These are phyloP conservation scores for Hibiscus mutabilis DNA, from an alignment of 345 rosid species.

Conservation along the genomic window DNA sequence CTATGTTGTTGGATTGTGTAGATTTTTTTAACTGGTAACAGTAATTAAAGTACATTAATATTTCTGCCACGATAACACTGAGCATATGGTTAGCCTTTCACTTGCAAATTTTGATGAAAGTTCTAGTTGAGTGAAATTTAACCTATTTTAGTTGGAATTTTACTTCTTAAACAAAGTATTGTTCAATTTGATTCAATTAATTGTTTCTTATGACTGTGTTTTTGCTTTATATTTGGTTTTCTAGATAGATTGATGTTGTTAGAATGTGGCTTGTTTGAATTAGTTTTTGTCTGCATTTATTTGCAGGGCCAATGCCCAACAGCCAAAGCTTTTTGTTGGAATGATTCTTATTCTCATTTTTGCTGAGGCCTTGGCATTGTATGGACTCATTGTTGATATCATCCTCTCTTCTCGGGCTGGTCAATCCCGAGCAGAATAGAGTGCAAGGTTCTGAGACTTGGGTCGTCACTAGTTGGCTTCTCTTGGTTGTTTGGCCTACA, in stretches of 20 bases:
- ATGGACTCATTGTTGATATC: conserved; percentile 50
- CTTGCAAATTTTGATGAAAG: neutral
- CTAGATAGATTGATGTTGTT: neutral
- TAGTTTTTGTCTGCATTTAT: neutral
- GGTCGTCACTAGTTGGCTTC: neutral
- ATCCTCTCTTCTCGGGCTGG: conserved; percentile 38
- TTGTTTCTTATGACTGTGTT: neutral
- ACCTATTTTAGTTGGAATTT: neutral
- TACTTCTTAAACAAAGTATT: neutral
- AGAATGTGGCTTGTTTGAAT: conserved; percentile 3
- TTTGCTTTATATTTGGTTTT: neutral
- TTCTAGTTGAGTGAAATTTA: neutral
- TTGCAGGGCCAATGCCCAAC: conserved; percentile 47
- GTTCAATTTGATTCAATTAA: neutral
- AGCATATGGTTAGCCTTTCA: neutral
- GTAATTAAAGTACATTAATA: neutral
- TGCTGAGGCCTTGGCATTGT: conserved; percentile 50
- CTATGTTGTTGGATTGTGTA: neutral
- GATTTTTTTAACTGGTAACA: neutral
- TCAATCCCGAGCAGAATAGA: conserved; percentile 17
- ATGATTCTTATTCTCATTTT: conserved; percentile 55
- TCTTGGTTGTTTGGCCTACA: neutral
- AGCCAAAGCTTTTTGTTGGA: conserved; percentile 51
- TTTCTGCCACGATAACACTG: neutral
- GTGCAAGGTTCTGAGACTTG: neutral